Base-by-base conservation (phyloP, 495 filamentous ascomycete species). In the Thozetella sp. region DNA sequence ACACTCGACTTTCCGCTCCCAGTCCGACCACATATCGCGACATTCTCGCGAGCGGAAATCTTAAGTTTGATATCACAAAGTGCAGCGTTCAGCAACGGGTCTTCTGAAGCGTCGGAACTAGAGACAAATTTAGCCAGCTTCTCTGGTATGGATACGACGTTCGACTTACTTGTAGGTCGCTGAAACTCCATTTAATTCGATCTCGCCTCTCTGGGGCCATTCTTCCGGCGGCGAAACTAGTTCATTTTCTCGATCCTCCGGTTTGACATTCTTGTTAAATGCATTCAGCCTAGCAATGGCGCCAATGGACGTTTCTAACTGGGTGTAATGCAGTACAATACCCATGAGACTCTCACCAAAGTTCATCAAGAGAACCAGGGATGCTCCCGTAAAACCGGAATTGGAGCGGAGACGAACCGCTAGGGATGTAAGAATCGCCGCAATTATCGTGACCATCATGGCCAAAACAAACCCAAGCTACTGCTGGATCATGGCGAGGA, bases 311-410 rank as follows among this genome's bases (percentile, higher is more conserved):
- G 73, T 78, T 50, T 83, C 80, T 10, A 82, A 64, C 22, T 59
- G 23, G 0, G 76, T 78, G 56, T 68, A 81, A n/a, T 23, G 63
- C 22, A 27, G 27, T 19, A 68, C 58, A 17, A 67, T 26, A 1
- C 27, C 34, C 10, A 57, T 58, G 1, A 69, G 34, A 15, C 25
- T 57, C n/a, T 56, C 55, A 4, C 63, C 59, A 19, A 68, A 70
- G 3, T 19, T 34, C 56, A 70, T 65, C 6, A 68, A 27, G 17
- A 54, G 56, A 23, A 63, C 48, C 13, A 70, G 53, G 0, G 86
- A 83, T 6, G 87, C 80, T 27, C 86, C 87, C 10, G 83, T 73
- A 51, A 77, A 82, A 6, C 80, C 84, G 10, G 78, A 76, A 54
- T 73, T 76, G 9, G 67, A 69, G 10, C 75, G 70, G 9, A 83